Percentiles rank a stretch among this genome's conserved stretches.
Evolutionary conservation across 139 green algal species (phyloP).

Genomic region (Desmodesmus armatus): DNA sequence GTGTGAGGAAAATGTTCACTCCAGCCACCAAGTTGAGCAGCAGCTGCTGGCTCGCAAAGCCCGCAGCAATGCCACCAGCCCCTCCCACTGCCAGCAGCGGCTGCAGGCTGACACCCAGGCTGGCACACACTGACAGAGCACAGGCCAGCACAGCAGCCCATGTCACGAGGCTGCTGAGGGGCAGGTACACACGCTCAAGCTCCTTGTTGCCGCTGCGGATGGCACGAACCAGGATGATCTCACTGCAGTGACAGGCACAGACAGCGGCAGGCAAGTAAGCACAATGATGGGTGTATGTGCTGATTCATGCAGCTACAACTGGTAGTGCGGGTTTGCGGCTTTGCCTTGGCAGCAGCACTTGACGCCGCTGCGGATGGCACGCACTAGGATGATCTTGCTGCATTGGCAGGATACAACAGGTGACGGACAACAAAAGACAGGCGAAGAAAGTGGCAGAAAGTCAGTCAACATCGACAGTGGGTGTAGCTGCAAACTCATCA

Average conservation of each 20-base stretch:
- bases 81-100: constrained; percentile 53
- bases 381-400: too few relatives aligned
- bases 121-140: not conserved
- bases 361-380: too few relatives aligned
- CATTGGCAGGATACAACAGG: too few relatives aligned
- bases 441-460: too few relatives aligned
- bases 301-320: too few relatives aligned
- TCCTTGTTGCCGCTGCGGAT: constrained; percentile 22
- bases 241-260: too few relatives aligned
- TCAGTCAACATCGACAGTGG: too few relatives aligned
- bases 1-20: constrained; percentile 54
- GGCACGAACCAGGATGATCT: constrained; percentile 5
- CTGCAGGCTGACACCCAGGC: constrained; percentile 43
- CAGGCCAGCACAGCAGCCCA: constrained; percentile 40
- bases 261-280: too few relatives aligned
- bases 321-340: too few relatives aligned
- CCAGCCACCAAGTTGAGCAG: constrained; percentile 49
- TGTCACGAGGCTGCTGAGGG: constrained; percentile 44
- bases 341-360: not conserved
- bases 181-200: constrained; percentile 23
- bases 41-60: constrained; percentile 57
- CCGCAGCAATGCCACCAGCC: constrained; percentile 50
- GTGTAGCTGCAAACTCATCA: too few relatives aligned
- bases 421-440: too few relatives aligned
- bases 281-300: too few relatives aligned